These are phyloP conservation scores for Fusarium sp. DNA, from an alignment of 2,329 filamentous ascomycete species.

Conservation along the genomic window DNA sequence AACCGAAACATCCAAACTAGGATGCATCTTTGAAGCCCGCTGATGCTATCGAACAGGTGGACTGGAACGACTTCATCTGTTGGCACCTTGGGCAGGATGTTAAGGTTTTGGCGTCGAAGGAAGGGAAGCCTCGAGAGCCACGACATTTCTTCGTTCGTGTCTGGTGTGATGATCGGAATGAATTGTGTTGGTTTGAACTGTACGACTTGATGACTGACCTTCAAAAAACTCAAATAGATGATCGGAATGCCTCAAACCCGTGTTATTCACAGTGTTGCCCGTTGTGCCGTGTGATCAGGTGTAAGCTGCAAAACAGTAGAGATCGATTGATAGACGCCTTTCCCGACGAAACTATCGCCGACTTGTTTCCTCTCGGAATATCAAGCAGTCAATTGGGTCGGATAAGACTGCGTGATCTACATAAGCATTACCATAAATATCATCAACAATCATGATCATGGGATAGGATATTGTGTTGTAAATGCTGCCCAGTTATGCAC, in stretches of 20 bases:
- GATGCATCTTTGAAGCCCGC: constrained; percentile 12
- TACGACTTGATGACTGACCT: too few relatives aligned
- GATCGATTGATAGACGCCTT: neutral
- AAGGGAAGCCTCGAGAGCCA: neutral
- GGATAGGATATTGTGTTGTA: neutral
- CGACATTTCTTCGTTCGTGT: neutral
- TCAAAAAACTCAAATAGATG: too few relatives aligned
- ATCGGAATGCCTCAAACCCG: neutral
- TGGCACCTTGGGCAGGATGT: neutral
- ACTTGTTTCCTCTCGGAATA: neutral
- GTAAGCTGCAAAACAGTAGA: neutral
- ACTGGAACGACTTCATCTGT: constrained; percentile 30
- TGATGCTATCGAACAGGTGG: constrained; percentile 24
- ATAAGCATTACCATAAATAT: neutral
- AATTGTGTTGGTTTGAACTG: too few relatives aligned
- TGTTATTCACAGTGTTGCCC: neutral
- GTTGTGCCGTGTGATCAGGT: neutral
- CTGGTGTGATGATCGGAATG: neutral
- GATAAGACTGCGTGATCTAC: neutral
- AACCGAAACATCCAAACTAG: constrained; percentile 30
- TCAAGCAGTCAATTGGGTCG: neutral
- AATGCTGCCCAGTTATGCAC: neutral
- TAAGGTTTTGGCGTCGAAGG: neutral
- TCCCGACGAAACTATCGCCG: neutral
- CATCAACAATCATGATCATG: neutral